These are phyloP conservation scores for Arbutus unedo DNA, from an alignment of 148 eudicot species.

Conservation along the genomic window DNA sequence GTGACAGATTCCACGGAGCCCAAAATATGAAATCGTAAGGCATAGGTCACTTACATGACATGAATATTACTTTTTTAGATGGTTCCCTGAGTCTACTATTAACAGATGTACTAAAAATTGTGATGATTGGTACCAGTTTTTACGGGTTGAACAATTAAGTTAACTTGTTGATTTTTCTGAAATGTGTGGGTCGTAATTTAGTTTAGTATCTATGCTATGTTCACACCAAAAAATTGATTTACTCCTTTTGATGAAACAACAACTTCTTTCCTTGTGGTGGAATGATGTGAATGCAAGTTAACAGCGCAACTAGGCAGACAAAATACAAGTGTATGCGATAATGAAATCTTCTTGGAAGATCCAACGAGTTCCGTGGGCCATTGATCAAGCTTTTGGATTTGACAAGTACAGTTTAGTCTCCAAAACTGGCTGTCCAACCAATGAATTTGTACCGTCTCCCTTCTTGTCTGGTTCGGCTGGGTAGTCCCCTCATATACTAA, in stretches of 20 bases:
- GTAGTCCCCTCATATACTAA: too few relatives aligned
- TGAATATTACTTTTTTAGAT: background rate
- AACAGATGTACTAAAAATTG: background rate
- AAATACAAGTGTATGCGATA: background rate
- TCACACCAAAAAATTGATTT: background rate
- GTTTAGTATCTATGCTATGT: background rate
- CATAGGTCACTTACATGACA: background rate
- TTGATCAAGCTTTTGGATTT: background rate
- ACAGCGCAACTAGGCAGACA: too few relatives aligned
- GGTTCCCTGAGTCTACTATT: background rate
- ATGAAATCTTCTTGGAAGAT: background rate
- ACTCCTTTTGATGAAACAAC: background rate
- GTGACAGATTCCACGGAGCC: background rate
- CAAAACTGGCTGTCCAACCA: background rate
- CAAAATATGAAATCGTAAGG: background rate
- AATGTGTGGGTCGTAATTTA: background rate
- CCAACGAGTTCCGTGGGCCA: background rate
- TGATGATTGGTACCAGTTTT: background rate
- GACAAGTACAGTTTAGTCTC: background rate
- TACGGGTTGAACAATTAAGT: background rate
- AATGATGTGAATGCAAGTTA: background rate
- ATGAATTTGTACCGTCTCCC: background rate
- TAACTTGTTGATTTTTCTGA: background rate
- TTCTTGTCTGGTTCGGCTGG: background rate
- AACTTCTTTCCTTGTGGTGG: background rate